Evolutionary conservation across 192 early-diverging fungal species (phyloP), one percentile per base, ranked within the genome.

Genomic region (Hyaloraphidium curvatum): DNA sequence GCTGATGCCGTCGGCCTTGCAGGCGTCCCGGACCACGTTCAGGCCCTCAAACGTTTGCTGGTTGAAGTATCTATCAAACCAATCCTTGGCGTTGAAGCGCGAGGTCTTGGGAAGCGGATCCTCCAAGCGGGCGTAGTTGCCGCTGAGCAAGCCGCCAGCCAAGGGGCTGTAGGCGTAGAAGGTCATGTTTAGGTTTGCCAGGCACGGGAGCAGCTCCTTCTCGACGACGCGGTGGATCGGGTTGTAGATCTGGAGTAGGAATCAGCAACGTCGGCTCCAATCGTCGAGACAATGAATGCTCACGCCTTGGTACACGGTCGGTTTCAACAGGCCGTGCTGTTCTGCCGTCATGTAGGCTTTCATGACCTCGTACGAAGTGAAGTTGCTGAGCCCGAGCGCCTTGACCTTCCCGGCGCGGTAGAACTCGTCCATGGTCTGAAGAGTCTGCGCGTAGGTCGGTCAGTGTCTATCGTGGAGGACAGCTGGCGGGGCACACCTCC

Each of bases 151-250:
- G 7, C 68, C 79, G 7, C 79, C 79, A 30, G 67, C 70, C 11
- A 79, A 58, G 0, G 79, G 79, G 58, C 79, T 81, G 66, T 79
- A 81, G 0, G 70, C 73, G 55, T 81, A 78, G 54, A 82, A 82
- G 28, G 67, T 59, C 55, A 81, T 73, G 9, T 62, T 56, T 26
- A 82, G 61, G 4, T 69, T 64, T 0, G 68, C 61, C 35, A 82
- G 52, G 52, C 77, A 80, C 1, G 75, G 73, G 43, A 82, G 62
- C 21, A 82, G 59, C 56, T 79, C 79, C 1, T 50, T 57, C 28
- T 70, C 68, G 13, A 70, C 62, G 27, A 52, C 63, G 48, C 68
- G 59, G 9, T 63, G 65, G 23, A 70, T 58, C 2, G 63, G 59
- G 56, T 70, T 67, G 57, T 69, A 63, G 55, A 55, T 68, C 23